Evolutionary conservation across 2,329 filamentous ascomycete species (phyloP), one percentile per base, ranked within the genome.

Genomic region (Colletotrichum eremochloae): DNA sequence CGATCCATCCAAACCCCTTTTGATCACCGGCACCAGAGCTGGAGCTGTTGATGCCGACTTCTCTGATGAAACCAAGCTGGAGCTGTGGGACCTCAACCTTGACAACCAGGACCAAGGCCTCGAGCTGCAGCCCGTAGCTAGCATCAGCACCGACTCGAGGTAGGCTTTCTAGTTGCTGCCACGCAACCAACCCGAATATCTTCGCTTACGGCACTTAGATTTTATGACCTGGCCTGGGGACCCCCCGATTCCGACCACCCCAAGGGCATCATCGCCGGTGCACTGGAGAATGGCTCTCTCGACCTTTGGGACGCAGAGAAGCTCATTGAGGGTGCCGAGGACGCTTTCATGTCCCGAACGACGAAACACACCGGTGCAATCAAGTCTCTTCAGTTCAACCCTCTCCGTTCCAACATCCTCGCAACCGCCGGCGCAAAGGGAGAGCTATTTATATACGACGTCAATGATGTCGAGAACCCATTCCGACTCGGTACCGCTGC

Each of bases 21-120:
- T 99, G 75, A 96, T 94, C 73, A 99, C 96, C 38, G 96, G 96
- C 78, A 99, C 96, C 58, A 92, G 95, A 77, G 95, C 96, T 74
- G 96, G 96, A 75, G 96, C 96, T 78, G 95, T 99, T 53, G 95
- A 97, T 83, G 95, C 94, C 77, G 95, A 98, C 83, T 99, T 99
- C 84, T 98, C 96, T 38, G 96, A 96, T 82, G 95, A 98, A 82
- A 98, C 95, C 75, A 96, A 96, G 85, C 86, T 99, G 70, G 96
- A 99, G 86, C 88, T 99, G 73, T 99, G 96, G 96, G 94, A 98
- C 83, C 87, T 99, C 76, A 92, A 90, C 79, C 87, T 98, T 76
- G 94, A 97, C 82, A 91, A 91, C 82, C 84, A 90, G 74, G 88
- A 93, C 73, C 91, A 93, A 79, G 91, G 91, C 67, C 87, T 94